phyloP scores from a whole-genome alignment of 225 moss, liverwort and hornwort genomes.

The Polytrichum commune region DNA sequence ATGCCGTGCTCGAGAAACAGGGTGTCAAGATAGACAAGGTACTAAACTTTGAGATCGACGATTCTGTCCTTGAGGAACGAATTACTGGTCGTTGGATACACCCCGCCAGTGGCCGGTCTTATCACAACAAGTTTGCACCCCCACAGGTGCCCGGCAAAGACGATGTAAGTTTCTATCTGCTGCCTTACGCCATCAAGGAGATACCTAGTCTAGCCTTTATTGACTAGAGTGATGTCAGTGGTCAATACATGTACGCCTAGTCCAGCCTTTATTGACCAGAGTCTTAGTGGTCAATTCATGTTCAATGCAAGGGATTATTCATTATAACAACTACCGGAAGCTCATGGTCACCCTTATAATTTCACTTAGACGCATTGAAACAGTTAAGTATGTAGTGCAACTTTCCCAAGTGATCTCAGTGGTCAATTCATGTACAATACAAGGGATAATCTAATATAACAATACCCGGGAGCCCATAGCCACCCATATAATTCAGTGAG shows the following conservation, averaged over 20 bases:
- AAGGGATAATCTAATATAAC: too few species aligned
- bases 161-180: conserved; percentile 41
- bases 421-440: too few species aligned
- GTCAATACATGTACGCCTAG: too few species aligned
- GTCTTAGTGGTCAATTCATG: too few species aligned
- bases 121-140: conserved; percentile 79
- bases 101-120: conserved; percentile 75
- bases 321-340: too few species aligned
- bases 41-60: conserved; percentile 74
- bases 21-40: conserved; percentile 77
- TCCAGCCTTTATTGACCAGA: background rate
- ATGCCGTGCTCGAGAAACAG: conserved; percentile 71
- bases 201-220: too few species aligned
- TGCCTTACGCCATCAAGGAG: background rate
- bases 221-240: too few species aligned
- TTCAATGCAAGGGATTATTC: too few species aligned
- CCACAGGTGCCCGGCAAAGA: conserved; percentile 70
- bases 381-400: background rate
- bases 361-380: too few species aligned
- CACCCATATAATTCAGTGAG: too few species aligned
- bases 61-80: conserved; percentile 79
- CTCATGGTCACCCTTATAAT: background rate
- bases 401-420: background rate
- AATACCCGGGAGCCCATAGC: too few species aligned
- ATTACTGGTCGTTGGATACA: conserved; percentile 95